Evolutionary conservation across 345 rosid genomes (phyloP).

Genomic region (Turritis glabra): DNA sequence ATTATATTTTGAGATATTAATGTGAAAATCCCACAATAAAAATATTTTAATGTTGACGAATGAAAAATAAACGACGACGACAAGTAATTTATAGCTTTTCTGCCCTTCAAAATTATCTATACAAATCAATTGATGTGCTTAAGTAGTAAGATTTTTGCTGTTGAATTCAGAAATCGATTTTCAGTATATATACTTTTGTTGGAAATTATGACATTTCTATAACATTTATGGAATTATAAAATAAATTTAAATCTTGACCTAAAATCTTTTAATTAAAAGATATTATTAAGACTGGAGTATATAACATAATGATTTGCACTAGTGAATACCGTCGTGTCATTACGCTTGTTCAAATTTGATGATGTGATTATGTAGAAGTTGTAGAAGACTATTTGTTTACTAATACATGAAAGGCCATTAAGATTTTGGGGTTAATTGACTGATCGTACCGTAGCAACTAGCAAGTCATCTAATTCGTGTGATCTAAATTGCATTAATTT

Average conservation of each 20-base stretch:
- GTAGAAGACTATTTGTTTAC: neutral
- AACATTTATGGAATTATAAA: neutral
- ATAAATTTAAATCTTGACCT: neutral
- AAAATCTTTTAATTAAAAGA: neutral
- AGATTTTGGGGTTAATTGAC: neutral
- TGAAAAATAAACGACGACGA: neutral
- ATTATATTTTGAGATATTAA: too few species aligned
- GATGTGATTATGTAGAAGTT: neutral
- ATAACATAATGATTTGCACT: neutral
- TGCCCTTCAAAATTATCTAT: too few species aligned
- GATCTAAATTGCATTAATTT: neutral
- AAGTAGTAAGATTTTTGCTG: too few species aligned
- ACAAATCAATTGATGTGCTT: neutral
- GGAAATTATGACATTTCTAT: neutral
- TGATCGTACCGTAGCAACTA: neutral
- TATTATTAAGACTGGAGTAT: neutral
- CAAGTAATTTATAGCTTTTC: too few species aligned
- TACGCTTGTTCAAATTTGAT: neutral
- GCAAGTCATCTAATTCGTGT: neutral
- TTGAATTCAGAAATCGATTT: too few species aligned
- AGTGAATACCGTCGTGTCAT: neutral
- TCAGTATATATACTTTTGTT: neutral
- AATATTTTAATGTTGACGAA: neutral
- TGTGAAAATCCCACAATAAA: too few species aligned
- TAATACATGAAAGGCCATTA: neutral